phyloP scores from a whole-genome alignment of 768 basidiomycete species.

The Termitomyces sp. region DNA sequence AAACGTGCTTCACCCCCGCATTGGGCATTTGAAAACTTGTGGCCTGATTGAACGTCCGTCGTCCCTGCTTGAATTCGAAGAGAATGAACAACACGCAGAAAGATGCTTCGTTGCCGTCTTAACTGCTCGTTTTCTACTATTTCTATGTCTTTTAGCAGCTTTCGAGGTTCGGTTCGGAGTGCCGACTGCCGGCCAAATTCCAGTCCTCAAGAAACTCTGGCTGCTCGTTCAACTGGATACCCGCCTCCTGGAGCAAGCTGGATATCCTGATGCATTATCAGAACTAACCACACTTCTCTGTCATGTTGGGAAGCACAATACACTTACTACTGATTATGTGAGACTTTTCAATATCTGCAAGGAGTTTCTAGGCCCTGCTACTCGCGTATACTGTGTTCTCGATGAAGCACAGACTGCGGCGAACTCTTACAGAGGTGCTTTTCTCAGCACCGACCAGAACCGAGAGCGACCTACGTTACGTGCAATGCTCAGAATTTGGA shows the following conservation, averaged over 20 bases:
- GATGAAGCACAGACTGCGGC: constrained; percentile 2
- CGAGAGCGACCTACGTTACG: too few species aligned
- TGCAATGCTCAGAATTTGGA: too few species aligned
- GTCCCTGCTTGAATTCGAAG: too few species aligned
- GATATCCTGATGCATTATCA: not conserved
- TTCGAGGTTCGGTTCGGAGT: not conserved
- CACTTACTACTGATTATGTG: too few species aligned
- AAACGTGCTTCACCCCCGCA: not conserved
- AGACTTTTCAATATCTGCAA: not conserved
- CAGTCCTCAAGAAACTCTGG: not conserved
- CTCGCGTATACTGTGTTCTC: not conserved
- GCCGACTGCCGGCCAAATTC: not conserved
- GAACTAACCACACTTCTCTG: not conserved
- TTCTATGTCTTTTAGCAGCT: not conserved
- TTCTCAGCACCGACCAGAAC: too few species aligned
- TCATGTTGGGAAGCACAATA: not conserved
- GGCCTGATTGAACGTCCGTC: not conserved
- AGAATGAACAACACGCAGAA: not conserved
- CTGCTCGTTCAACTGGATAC: not conserved
- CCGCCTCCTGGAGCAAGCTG: not conserved
- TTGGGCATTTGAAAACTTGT: not conserved
- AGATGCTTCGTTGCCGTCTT: not conserved
- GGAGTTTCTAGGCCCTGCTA: not conserved
- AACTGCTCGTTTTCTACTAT: not conserved
- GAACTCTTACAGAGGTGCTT: too few species aligned